Evolutionary conservation across 192 early-diverging fungal genomes (phyloP).

Genomic region (Podila horticola): DNA sequence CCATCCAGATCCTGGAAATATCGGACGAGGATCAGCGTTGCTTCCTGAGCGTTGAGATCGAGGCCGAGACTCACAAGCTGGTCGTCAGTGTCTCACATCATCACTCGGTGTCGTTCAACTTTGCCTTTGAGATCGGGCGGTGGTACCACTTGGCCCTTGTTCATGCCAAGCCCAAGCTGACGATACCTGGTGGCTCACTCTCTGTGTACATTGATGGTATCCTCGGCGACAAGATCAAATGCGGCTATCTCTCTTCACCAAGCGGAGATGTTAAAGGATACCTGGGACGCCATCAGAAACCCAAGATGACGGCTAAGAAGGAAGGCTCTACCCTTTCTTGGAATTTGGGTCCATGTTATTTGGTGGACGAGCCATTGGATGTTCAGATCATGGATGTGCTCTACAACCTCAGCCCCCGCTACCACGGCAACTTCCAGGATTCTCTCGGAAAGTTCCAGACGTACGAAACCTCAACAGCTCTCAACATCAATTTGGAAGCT

Average conservation of each 20-base stretch:
- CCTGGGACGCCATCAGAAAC: slow-evolving; percentile 55
- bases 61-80: slow-evolving; percentile 56
- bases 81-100: slow-evolving; percentile 57
- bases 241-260: slow-evolving; percentile 63
- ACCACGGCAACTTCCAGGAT: slow-evolving; percentile 73
- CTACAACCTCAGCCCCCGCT: slow-evolving; percentile 72
- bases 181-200: slow-evolving; percentile 50
- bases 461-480: slow-evolving; percentile 68
- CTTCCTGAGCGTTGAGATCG: slow-evolving; percentile 56
- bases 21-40: slow-evolving; percentile 60
- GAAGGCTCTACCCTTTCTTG: slow-evolving; percentile 56
- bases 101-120: slow-evolving; percentile 56
- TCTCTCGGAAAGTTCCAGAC: slow-evolving; percentile 72
- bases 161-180: slow-evolving; percentile 66
- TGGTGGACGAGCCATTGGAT: slow-evolving; percentile 71
- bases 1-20: slow-evolving; percentile 58
- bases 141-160: slow-evolving; percentile 80
- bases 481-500: slow-evolving; percentile 60
- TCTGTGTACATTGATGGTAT: slow-evolving; percentile 72
- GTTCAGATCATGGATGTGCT: slow-evolving; percentile 66
- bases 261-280: slow-evolving; percentile 50
- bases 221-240: slow-evolving; percentile 63
- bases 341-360: slow-evolving; percentile 74
- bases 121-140: slow-evolving; percentile 62
- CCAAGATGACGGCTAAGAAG: slow-evolving; percentile 39